These are phyloP conservation scores for Apiospora pterosperma DNA, from an alignment of 2,329 filamentous ascomycete genomes.

Conservation along the genomic window DNA sequence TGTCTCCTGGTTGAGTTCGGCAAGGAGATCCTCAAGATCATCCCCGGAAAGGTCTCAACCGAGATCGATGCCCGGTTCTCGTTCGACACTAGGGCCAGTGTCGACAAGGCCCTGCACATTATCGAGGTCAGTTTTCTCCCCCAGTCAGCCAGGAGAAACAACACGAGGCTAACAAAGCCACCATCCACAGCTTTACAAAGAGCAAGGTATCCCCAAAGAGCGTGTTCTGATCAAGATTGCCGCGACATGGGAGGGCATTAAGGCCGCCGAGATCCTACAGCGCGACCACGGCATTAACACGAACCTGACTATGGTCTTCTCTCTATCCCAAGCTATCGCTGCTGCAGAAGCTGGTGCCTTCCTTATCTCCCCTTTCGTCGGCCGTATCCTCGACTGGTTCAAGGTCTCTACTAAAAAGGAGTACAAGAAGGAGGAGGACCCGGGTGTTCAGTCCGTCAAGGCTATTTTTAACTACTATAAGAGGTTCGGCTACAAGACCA, in stretches of 20 bases:
- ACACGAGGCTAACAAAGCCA: constrained; percentile 4
- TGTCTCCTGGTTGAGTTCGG: constrained; percentile 96
- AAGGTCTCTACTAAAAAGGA: constrained; percentile 95
- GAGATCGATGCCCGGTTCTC: constrained; percentile 97
- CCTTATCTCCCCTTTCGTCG: constrained; percentile 99
- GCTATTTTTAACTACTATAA: constrained; percentile 99
- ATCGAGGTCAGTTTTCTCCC: constrained; percentile 70
- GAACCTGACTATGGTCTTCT: constrained; percentile 99
- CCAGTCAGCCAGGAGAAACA: too few relatives aligned
- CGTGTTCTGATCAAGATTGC: constrained; percentile 98
- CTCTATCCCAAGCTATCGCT: constrained; percentile 86
- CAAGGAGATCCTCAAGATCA: constrained; percentile 93
- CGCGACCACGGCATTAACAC: constrained; percentile 93
- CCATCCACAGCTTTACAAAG: constrained; percentile 88
- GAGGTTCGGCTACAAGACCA: constrained; percentile 98
- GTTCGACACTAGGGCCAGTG: constrained; percentile 88
- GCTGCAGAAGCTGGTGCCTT: constrained; percentile 92
- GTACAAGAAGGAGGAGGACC: constrained; percentile 85
- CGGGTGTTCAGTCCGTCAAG: constrained; percentile 92
- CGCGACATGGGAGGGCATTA: constrained; percentile 99
- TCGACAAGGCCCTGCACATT: constrained; percentile 95
- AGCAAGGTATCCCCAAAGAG: constrained; percentile 86
- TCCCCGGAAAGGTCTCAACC: constrained; percentile 97
- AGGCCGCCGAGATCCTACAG: constrained; percentile 96
- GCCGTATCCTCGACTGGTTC: constrained; percentile 99